phyloP scores from a whole-genome alignment of 73 alveolate genomes.

The Paramecium pentaurelia region DNA sequence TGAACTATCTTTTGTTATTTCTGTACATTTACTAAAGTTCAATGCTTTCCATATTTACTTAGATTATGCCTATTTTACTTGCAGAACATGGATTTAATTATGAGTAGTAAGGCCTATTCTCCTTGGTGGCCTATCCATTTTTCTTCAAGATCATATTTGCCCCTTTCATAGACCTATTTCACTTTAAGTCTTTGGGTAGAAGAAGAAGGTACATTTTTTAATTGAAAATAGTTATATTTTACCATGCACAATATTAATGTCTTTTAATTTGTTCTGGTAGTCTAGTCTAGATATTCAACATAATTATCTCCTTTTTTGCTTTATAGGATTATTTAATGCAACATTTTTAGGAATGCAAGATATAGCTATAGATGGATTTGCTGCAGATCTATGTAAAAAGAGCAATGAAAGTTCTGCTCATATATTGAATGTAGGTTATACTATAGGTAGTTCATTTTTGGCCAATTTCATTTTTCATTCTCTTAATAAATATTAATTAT shows the following conservation, averaged over 20 bases:
- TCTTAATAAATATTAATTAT: neutral
- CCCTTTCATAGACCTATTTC: neutral
- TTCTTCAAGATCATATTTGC: neutral
- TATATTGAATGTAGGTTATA: neutral
- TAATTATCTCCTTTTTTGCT: neutral
- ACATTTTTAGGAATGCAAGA: neutral
- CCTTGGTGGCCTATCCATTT: neutral
- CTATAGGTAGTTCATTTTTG: neutral
- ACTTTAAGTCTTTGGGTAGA: neutral
- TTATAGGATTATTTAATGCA: neutral
- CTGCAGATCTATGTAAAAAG: neutral
- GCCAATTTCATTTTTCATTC: neutral
- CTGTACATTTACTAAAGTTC: neutral
- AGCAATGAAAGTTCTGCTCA: neutral
- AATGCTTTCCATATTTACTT: neutral
- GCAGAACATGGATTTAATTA: neutral
- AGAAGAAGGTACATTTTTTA: neutral
- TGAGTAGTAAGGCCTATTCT: neutral
- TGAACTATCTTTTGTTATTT: slow-evolving; percentile 6
- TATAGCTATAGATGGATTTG: neutral
- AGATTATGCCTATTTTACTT: neutral
- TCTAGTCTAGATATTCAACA: neutral
- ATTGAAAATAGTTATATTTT: neutral
- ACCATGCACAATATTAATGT: neutral
- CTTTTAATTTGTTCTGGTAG: neutral